phyloP scores from a whole-genome alignment of 2,329 filamentous ascomycete genomes.

The Alternaria arbusti region DNA sequence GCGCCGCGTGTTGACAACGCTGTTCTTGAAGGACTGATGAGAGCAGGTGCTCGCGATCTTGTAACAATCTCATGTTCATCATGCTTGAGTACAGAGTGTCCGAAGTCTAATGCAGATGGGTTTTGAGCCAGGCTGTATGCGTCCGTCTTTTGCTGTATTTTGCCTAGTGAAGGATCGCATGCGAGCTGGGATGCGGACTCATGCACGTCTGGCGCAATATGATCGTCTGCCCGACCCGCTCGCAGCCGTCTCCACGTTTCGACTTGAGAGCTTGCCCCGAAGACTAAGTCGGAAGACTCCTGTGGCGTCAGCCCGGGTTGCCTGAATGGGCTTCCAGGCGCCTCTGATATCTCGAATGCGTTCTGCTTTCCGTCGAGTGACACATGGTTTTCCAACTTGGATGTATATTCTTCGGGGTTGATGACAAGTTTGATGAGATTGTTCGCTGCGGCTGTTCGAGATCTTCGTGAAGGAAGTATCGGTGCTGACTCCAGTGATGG shows the following conservation, averaged over 20 bases:
- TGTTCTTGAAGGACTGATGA: background rate
- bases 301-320: conserved; percentile 11
- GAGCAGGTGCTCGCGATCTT: background rate
- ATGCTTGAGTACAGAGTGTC: too few species aligned
- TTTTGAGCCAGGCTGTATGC: background rate
- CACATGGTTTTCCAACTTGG: too few species aligned
- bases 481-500: background rate
- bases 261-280: background rate
- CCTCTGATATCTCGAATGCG: background rate
- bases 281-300: conserved; percentile 7
- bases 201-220: conserved; percentile 4
- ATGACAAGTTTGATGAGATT: background rate
- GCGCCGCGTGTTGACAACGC: background rate
- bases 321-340: background rate
- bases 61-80: background rate
- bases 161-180: background rate
- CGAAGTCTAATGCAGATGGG: background rate
- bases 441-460: background rate
- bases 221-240: background rate
- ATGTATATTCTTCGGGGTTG: background rate
- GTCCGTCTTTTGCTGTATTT: background rate
- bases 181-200: background rate
- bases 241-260: background rate
- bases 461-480: background rate
- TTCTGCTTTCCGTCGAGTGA: background rate